Conservation (phyloP, 768 basidiomycete species). For the Phanerodontia chrysosporium region DNA sequence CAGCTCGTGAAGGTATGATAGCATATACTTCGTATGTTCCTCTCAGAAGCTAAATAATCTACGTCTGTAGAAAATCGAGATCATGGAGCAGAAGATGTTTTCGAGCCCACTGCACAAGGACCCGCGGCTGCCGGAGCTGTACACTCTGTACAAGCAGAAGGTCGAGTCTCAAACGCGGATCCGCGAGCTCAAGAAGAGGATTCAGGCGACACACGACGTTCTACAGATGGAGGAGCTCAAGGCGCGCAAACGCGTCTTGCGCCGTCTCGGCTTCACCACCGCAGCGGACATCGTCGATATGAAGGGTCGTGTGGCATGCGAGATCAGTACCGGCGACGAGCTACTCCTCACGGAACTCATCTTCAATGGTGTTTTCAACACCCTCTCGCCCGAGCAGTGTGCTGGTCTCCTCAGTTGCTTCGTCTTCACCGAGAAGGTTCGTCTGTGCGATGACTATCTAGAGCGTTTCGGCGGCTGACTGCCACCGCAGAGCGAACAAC, state of each 20-base stretch:
- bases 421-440: conserved; percentile 94
- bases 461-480: too few relatives aligned
- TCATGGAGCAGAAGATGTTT: conserved; percentile 83
- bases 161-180: conserved; percentile 65
- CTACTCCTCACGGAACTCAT: conserved; percentile 93
- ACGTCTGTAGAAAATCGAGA: conserved; percentile 78
- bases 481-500: conserved; percentile 69
- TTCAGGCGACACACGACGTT: conserved; percentile 87
- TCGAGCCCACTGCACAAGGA: conserved; percentile 77
- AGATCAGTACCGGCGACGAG: conserved; percentile 97
- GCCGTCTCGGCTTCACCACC: conserved; percentile 87
- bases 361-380: conserved; percentile 95
- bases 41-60: too few relatives aligned
- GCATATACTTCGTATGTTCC: too few relatives aligned
- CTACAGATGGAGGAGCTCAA: conserved; percentile 96
- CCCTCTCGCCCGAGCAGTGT: conserved; percentile 84
- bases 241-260: conserved; percentile 87
- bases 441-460: too few relatives aligned
- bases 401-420: conserved; percentile 96
- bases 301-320: conserved; percentile 97
- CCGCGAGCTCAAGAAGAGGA: conserved; percentile 76
- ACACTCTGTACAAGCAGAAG: conserved; percentile 76
- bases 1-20: conserved; percentile 77
- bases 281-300: conserved; percentile 91
- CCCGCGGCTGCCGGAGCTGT: conserved; percentile 73